phyloP scores from a whole-genome alignment of 805 yeast genomes.

The Groenewaldozyma salmanticensis region DNA sequence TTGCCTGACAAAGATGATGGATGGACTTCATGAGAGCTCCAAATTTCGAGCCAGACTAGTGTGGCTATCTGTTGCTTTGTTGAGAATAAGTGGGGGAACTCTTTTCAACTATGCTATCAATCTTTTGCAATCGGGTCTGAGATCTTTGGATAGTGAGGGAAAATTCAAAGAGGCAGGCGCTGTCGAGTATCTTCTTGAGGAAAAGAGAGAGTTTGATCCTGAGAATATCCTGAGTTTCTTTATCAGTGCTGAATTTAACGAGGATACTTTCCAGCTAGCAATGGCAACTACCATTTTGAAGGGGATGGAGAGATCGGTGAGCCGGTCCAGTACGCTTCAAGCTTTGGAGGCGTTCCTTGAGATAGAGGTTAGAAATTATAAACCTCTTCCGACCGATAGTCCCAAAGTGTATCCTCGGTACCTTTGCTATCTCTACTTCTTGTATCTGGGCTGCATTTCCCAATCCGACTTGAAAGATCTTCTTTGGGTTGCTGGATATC shows the following conservation, averaged over 20 bases:
- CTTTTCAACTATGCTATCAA: conserved; percentile 17
- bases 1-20: conserved; percentile 38
- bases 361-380: conserved; percentile 16
- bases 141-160: conserved; percentile 17
- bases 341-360: conserved; percentile 19
- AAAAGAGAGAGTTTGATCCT: conserved; percentile 10
- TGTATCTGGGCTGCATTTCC: conserved; percentile 19
- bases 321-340: conserved; percentile 15
- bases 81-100: conserved; percentile 9
- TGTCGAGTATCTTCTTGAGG: conserved; percentile 10
- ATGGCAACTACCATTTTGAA: conserved; percentile 16
- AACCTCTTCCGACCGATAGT: conserved; percentile 3
- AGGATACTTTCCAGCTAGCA: conserved; percentile 18
- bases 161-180: conserved; percentile 13
- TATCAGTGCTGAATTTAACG: conserved; percentile 12
- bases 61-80: conserved; percentile 32
- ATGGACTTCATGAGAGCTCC: conserved; percentile 40
- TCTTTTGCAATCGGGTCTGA: conserved; percentile 14
- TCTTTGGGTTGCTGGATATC: conserved; percentile 21
- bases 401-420: conserved; percentile 9
- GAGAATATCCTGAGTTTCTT: conserved; percentile 10
- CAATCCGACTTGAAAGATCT: conserved; percentile 16
- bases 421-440: conserved; percentile 18
- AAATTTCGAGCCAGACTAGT: conserved; percentile 38
- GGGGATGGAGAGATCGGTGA: conserved; percentile 18